Evolutionary conservation across 2,329 filamentous ascomycete genomes (phyloP), one percentile per base, ranked within the genome.

Genomic region (Neofusicoccum sp.): DNA sequence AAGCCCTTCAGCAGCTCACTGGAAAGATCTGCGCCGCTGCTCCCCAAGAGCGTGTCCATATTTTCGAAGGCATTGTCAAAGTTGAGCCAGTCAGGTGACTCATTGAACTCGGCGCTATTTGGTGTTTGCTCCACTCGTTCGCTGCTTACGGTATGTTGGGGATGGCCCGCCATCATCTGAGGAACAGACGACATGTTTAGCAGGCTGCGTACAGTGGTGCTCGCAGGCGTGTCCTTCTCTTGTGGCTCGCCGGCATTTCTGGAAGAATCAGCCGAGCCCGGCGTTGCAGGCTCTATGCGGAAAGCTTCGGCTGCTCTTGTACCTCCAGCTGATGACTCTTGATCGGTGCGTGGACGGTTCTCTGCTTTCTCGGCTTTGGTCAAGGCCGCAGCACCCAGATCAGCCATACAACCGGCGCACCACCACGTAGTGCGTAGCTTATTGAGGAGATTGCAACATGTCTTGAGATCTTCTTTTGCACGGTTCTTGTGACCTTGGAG

Each of bases 401-500:
- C 75, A 3, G 77, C 77, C 70, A 79, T 80, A 5, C 76, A 75
- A 34, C 79, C 78, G 26, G 78, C 78, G 12, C 76, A 75, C 68
- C 76, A 77, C 77, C 78, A 81, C 8, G 74, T 73, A 7, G 73
- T 73, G 1, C 77, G 73, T 2, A 81, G 67, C 3, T 71, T 73
- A 44, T 79, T 75, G n/a, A 81, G 72, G 1, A 79, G 69, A 9
- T 68, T 66, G 26, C 78, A 78, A 63, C 78, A 79, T 53, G 72
- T 72, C 45, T 76, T 74, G 34, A 81, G 69, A 47, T 80, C 78
- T 49, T 75, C 70, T 8, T 76, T 78, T 1, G 78, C 79, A 26
- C 78, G 75, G 62, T 77, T 77, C 67, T 78, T 76, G 64, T 79
- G 77, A 26, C 78, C 76, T 31, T 74, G 78, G 8, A 82, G 70